These are phyloP conservation scores for Alliaria petiolata DNA, from an alignment of 345 rosid species.

Conservation along the genomic window DNA sequence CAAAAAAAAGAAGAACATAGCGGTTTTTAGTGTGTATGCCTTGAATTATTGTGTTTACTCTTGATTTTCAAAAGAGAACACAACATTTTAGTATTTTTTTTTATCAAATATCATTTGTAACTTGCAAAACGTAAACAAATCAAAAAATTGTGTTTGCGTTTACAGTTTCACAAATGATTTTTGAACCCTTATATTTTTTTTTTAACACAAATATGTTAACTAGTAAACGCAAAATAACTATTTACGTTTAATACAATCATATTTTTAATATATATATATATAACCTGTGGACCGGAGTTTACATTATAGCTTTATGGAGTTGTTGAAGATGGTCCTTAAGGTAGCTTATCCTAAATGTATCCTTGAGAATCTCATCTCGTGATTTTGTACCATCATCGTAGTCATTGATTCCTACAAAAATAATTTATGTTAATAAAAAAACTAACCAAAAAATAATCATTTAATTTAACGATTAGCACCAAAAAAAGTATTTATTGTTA, in stretches of 20 bases:
- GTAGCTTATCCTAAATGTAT: conserved; percentile 21
- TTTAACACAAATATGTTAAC: background rate
- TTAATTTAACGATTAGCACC: too few species aligned
- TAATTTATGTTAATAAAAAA: background rate
- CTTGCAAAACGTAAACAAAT: background rate
- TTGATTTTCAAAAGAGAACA: background rate
- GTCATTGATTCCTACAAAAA: background rate
- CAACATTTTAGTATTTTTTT: background rate
- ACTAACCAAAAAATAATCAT: too few species aligned
- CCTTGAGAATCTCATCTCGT: conserved; percentile 20
- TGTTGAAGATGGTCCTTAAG: conserved; percentile 20
- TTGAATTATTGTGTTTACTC: background rate
- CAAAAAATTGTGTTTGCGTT: background rate
- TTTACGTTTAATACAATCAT: background rate
- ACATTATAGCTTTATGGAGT: conserved; percentile 33
- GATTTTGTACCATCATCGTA: conserved; percentile 21
- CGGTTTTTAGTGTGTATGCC: background rate
- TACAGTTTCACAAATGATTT: background rate
- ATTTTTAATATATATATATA: background rate
- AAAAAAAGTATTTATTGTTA: background rate
- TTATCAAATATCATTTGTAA: background rate
- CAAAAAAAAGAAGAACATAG: too few species aligned
- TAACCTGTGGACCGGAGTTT: conserved; percentile 5
- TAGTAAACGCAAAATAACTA: background rate
- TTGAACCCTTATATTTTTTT: background rate